Evolutionary conservation across 257 asterid genomes (phyloP), one percentile per base, ranked within the genome.

Genomic region (Ligustrum vulgare): DNA sequence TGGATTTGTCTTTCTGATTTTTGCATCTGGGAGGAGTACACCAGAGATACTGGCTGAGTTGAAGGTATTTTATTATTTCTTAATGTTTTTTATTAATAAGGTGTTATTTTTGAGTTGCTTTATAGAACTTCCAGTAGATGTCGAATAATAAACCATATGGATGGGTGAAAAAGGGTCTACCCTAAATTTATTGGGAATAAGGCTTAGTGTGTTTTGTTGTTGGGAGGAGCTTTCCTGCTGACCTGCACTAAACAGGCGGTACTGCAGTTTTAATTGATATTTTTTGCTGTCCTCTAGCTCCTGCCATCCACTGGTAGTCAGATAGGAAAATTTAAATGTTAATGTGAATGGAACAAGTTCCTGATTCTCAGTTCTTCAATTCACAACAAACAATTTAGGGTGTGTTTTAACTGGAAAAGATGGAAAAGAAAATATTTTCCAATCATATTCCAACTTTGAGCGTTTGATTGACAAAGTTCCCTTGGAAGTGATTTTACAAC

Each of bases 11-110:
- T 95, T 91, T 84, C 82, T 95, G 69, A 95, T 95, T 77, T 91
- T 82, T 85, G 99, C 98, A 71, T 91, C 98, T 77, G 97, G 97
- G 80, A 90, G 96, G 80, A 93, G 86, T 74, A 80, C 96, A 64
- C 90, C 91, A 1, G 98, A 91, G 85, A 91, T 93, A 79, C 97
- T 95, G 77, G 82, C 83, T 2, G 97, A 93, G 84, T n/a, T 93
- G 73, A 91, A 95, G 98, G 98, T 92, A 81, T 54, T n/a, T 34
- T 77, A 64, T 58, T 25, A 13, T 66, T 56, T 49, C 76, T 39
- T 49, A 2, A 56, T 75, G 32, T 5, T 31, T 41, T 45, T 45
- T 0, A 6, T 20, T 7, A 8, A 8, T 8, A 60, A 8, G 20
- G 12, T 15, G 6, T 60, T 60, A 23, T 13, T 23, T 8, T 23